Percentiles rank a stretch among this genome's conserved stretches.
These are phyloP conservation scores for Cytospora piceicola DNA, from an alignment of 2,329 filamentous ascomycete species.

Conservation along the genomic window DNA sequence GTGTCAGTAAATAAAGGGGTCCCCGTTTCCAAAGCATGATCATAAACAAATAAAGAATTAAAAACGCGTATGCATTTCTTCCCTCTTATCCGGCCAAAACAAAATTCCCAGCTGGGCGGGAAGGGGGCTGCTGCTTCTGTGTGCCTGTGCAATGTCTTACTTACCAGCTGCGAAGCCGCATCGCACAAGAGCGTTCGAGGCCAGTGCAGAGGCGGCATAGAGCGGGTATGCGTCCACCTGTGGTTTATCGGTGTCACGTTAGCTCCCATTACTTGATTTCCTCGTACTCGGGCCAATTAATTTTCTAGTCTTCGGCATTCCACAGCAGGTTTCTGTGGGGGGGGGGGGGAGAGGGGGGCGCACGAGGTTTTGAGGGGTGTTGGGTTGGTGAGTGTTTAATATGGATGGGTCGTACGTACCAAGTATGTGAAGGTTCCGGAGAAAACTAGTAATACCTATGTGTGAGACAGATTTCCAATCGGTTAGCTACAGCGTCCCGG, in stretches of 20 bases:
- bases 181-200: slow-evolving; percentile 80
- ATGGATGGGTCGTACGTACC: slow-evolving; percentile 52
- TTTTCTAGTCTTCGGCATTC: neutral
- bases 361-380: neutral
- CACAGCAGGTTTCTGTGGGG: slow-evolving; percentile 3
- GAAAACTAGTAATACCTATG: slow-evolving; percentile 76
- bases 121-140: slow-evolving; percentile 23
- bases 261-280: slow-evolving; percentile 29
- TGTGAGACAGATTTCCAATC: slow-evolving; percentile 48
- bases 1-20: slow-evolving; percentile 3
- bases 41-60: no score
- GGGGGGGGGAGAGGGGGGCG: no score
- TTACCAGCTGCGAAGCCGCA: slow-evolving; percentile 67
- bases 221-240: slow-evolving; percentile 75
- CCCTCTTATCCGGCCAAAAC: slow-evolving; percentile 4
- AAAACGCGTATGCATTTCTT: slow-evolving; percentile 10
- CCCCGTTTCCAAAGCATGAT: neutral
- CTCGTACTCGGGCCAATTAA: slow-evolving; percentile 36
- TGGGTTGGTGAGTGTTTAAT: neutral
- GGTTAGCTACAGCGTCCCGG: slow-evolving; percentile 39
- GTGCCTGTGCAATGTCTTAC: slow-evolving; percentile 16
- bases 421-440: slow-evolving; percentile 88
- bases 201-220: slow-evolving; percentile 77
- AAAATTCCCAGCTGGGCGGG: slow-evolving; percentile 34
- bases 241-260: slow-evolving; percentile 34